These are phyloP conservation scores for Trichoderma pleuroti DNA, from an alignment of 2,329 filamentous ascomycete genomes.

Conservation along the genomic window DNA sequence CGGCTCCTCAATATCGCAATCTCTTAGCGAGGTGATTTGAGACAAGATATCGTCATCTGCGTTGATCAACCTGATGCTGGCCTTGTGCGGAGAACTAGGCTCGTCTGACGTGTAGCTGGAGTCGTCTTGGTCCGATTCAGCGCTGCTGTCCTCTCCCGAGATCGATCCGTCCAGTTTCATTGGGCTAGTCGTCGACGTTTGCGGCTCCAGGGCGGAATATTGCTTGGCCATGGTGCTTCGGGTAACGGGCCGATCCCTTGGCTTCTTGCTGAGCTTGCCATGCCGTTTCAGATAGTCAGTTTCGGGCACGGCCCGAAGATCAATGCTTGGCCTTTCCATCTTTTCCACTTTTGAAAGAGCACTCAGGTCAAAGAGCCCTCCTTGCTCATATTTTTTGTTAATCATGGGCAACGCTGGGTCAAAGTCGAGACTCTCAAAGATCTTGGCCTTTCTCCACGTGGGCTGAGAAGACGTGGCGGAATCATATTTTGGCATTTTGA, in stretches of 20 bases:
- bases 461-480: constrained; percentile 21
- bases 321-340: constrained; percentile 30
- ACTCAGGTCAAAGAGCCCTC: constrained; percentile 50
- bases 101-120: constrained; percentile 50
- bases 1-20: constrained; percentile 46
- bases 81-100: constrained; percentile 48
- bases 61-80: constrained; percentile 40
- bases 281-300: constrained; percentile 49
- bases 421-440: constrained; percentile 55
- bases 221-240: constrained; percentile 28
- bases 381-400: constrained; percentile 57
- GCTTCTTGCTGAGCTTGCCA: constrained; percentile 38
- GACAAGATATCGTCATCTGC: constrained; percentile 53
- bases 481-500: constrained; percentile 28
- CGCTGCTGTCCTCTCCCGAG: constrained; percentile 49
- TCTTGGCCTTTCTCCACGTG: constrained; percentile 39
- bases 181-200: constrained; percentile 33
- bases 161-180: constrained; percentile 34
- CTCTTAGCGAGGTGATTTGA: constrained; percentile 49
- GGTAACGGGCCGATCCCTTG: constrained; percentile 29
- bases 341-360: constrained; percentile 31
- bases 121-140: constrained; percentile 55
- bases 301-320: constrained; percentile 39
- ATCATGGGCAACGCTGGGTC: constrained; percentile 51
- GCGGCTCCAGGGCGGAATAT: constrained; percentile 28